Conservation (phyloP, 202 grass and related monocot genomes). For the Brachypodium distachyon region DNA sequence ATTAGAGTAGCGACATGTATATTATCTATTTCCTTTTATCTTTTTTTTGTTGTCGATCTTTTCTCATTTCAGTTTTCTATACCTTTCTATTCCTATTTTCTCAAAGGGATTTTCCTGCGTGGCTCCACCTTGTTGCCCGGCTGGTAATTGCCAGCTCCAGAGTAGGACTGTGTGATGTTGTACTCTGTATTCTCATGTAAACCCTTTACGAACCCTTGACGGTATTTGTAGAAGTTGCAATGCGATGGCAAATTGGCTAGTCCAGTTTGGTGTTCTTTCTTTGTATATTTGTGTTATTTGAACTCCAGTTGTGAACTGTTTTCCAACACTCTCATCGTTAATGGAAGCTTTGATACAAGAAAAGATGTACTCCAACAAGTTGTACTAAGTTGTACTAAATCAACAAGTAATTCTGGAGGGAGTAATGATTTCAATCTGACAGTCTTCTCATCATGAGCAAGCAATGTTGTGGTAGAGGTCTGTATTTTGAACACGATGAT, state of each 20-base stretch:
- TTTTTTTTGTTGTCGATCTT: not conserved
- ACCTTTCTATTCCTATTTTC: not conserved
- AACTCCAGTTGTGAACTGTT: not conserved
- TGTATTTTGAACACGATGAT: not conserved
- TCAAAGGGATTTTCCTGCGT: not conserved
- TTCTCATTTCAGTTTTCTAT: not conserved
- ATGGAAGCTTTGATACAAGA: not conserved
- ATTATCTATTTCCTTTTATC: conserved; percentile 17
- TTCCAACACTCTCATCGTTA: not conserved
- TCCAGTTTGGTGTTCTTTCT: not conserved
- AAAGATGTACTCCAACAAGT: too few species aligned
- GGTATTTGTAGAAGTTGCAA: not conserved
- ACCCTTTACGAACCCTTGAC: not conserved
- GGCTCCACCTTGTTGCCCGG: not conserved
- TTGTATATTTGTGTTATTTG: not conserved
- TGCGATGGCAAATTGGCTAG: not conserved
- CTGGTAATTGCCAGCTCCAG: not conserved
- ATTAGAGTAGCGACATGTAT: conserved; percentile 32
- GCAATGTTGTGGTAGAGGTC: not conserved
- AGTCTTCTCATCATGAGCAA: not conserved
- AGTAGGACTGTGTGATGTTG: conserved; percentile 14
- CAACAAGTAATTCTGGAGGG: too few species aligned
- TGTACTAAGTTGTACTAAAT: too few species aligned
- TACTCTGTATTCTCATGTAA: not conserved
- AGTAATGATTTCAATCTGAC: not conserved